phyloP scores from a whole-genome alignment of 768 basidiomycete genomes.

The Lentinula lateritia region DNA sequence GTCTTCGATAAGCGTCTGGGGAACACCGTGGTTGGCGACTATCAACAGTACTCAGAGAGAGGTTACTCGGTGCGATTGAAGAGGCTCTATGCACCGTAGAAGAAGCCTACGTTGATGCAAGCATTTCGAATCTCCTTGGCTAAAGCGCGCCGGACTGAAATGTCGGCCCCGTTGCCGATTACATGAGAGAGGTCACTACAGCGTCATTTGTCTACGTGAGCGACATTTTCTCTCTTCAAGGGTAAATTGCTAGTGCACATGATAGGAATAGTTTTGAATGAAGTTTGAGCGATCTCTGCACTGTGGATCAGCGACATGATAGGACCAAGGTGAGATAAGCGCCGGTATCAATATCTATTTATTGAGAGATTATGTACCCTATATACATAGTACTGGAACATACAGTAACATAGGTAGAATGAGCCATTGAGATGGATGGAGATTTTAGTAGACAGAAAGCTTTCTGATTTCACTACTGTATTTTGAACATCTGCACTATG shows the following conservation, averaged over 20 bases:
- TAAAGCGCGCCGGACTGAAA: constrained; percentile 33
- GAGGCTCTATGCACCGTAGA: constrained; percentile 51
- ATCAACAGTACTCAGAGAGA: constrained; percentile 1
- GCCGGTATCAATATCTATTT: not conserved
- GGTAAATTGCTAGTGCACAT: constrained; percentile 18
- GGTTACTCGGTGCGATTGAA: not conserved
- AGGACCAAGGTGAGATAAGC: not conserved
- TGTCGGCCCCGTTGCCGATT: constrained; percentile 23
- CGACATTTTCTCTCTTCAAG: not conserved
- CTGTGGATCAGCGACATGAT: constrained; percentile 7
- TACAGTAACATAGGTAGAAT: no score
- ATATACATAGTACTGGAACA: no score
- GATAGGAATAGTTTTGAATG: constrained; percentile 28
- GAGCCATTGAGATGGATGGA: no score
- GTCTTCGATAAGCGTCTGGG: constrained; percentile 39
- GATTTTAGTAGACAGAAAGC: no score
- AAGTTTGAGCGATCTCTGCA: constrained; percentile 7
- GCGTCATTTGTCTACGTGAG: constrained; percentile 27
- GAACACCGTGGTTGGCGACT: constrained; percentile 78
- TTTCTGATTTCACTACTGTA: constrained; percentile 39
- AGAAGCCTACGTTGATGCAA: constrained; percentile 79
- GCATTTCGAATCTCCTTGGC: constrained; percentile 64
- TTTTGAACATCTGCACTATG: constrained; percentile 75
- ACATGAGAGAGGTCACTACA: constrained; percentile 42
- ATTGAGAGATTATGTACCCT: not conserved